Evolutionary conservation across 225 moss, liverwort and hornwort species (phyloP).

Genomic region (Ulota crispa): DNA sequence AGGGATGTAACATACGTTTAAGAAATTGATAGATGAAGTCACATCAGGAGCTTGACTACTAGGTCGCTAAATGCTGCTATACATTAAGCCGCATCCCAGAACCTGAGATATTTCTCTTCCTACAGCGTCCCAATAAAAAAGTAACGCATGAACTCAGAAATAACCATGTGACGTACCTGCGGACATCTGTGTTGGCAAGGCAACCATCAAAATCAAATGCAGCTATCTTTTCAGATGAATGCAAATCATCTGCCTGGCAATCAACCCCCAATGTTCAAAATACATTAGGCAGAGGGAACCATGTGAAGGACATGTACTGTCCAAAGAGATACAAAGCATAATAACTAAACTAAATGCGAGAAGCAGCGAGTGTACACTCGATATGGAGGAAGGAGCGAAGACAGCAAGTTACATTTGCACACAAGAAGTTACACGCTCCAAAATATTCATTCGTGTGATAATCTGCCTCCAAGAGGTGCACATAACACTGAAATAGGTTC

Average conservation of each 20-base stretch:
- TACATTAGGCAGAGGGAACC: not conserved
- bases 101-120: not conserved
- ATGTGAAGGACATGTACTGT: not conserved
- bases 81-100: not conserved
- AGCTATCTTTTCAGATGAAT: conserved; percentile 84
- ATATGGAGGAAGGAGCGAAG: conserved; percentile 13
- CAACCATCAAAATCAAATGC: conserved; percentile 98
- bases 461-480: not conserved
- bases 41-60: not conserved
- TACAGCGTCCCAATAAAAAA: not conserved
- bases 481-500: not conserved
- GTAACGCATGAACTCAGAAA: conserved; percentile 1
- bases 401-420: not conserved
- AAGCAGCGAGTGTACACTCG: not conserved
- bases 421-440: not conserved
- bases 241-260: conserved; percentile 61
- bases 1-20: not conserved
- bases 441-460: not conserved
- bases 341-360: not conserved
- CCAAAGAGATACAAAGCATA: conserved; percentile 14
- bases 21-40: not conserved
- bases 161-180: conserved; percentile 41
- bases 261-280: conserved; percentile 19
- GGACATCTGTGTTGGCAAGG: conserved; percentile 71
- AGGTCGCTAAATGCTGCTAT: conserved; percentile 9